These are phyloP conservation scores for Eucalyptus shirleyi DNA, from an alignment of 345 rosid genomes.

Conservation along the genomic window DNA sequence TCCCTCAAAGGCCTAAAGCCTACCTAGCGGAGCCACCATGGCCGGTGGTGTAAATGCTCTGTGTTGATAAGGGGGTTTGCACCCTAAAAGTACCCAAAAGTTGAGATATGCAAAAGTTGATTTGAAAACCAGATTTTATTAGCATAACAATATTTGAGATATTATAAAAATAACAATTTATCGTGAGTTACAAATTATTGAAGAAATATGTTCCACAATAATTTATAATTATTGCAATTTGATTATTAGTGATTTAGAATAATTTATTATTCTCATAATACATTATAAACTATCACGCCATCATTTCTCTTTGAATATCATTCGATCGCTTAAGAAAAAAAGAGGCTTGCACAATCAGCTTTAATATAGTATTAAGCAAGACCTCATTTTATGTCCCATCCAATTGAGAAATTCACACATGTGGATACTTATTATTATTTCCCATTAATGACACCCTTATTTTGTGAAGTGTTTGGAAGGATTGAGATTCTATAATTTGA, in stretches of 20 bases:
- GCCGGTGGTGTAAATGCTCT: neutral
- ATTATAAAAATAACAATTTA: rapidly evolving
- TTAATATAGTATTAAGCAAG: neutral
- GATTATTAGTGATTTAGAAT: rapidly evolving
- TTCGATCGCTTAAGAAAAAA: neutral
- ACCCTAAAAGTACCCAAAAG: rapidly evolving
- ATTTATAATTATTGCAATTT: no score
- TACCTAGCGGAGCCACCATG: no score
- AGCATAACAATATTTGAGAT: rapidly evolving
- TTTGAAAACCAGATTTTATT: rapidly evolving
- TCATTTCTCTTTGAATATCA: neutral
- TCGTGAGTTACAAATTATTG: no score
- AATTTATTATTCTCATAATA: rapidly evolving
- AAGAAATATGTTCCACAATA: rapidly evolving
- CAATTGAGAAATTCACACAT: neutral
- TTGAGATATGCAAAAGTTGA: neutral
- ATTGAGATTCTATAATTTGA: neutral
- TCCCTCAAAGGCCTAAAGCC: no score
- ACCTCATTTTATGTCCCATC: neutral
- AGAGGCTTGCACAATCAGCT: neutral
- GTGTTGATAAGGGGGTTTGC: no score
- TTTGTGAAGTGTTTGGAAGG: neutral
- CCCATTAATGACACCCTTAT: neutral
- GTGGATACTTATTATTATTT: neutral
- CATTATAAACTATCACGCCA: rapidly evolving